A percentile compares a stretch with the other conserved stretches of the same genome.
Conservation (phyloP, 1,284 basidiomycete species). For the Leccinum variabile region DNA sequence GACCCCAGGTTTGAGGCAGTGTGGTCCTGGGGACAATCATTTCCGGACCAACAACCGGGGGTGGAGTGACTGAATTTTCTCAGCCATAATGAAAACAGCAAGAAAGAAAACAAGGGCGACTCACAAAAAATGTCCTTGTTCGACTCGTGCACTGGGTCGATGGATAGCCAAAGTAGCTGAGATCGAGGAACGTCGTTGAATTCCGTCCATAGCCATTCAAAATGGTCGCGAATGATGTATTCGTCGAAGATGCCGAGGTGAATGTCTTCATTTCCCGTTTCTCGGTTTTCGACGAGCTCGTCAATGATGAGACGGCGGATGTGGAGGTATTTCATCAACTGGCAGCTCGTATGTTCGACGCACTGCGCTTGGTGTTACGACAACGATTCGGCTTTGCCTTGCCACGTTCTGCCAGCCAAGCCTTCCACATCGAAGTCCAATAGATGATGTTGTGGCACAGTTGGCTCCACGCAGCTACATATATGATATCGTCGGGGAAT, state of each 20-base stretch:
- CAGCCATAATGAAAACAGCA: no score
- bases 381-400: not conserved
- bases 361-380: not conserved
- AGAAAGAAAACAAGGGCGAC: not conserved
- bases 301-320: not conserved
- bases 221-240: not conserved
- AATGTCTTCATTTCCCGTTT: not conserved
- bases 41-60: no score
- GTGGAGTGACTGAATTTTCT: no score
- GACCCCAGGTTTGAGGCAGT: not conserved
- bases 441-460: not conserved
- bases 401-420: not conserved
- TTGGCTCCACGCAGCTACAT: not conserved
- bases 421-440: not conserved
- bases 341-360: not conserved
- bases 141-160: not conserved
- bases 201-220: not conserved
- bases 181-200: not conserved
- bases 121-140: not conserved
- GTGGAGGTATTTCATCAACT: not conserved
- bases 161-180: not conserved
- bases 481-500: not conserved
- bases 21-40: no score
- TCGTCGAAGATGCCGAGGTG: not conserved
- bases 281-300: not conserved